A percentile compares a stretch with the other conserved stretches of the same genome.
phyloP scores from a whole-genome alignment of 1,284 basidiomycete species.

The Dichomitus squalens region DNA sequence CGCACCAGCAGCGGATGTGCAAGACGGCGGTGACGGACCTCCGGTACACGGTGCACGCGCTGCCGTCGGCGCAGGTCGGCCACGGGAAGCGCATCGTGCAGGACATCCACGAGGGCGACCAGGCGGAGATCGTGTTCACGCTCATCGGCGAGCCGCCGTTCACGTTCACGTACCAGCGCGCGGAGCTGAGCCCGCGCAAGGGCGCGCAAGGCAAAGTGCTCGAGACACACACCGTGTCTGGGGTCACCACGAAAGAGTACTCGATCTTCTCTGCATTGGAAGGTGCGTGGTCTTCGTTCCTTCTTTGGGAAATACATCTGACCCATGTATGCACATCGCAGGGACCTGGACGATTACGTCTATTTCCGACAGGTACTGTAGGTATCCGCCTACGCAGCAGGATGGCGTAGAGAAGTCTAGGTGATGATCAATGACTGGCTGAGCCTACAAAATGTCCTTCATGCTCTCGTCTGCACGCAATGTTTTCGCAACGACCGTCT shows the following conservation, averaged over 20 bases:
- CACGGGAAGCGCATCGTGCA: conserved; percentile 83
- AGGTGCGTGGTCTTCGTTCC: conserved; percentile 50
- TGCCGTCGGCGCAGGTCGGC: conserved; percentile 87
- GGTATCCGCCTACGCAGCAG: conserved; percentile 35
- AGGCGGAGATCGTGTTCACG: conserved; percentile 91
- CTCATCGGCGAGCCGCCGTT: conserved; percentile 93
- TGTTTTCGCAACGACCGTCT: conserved; percentile 7
- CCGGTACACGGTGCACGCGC: conserved; percentile 75
- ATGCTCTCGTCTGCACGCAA: conserved; percentile 5
- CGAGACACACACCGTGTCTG: conserved; percentile 88
- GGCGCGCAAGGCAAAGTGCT: conserved; percentile 73
- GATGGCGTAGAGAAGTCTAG: conserved; percentile 27
- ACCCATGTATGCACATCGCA: conserved; percentile 32
- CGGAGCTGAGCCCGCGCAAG: conserved; percentile 67
- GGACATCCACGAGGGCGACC: conserved; percentile 90
- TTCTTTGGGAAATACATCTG: conserved; percentile 16
- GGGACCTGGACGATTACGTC: conserved; percentile 90
- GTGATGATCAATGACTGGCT: conserved; percentile 3
- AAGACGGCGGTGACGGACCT: conserved; percentile 80
- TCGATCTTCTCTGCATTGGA: conserved; percentile 88
- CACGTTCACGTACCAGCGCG: conserved; percentile 90
- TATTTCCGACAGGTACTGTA: conserved; percentile 37
- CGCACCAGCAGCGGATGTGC: conserved; percentile 91
- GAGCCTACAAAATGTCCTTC: not conserved
- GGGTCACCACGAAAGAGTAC: conserved; percentile 77